These are phyloP conservation scores for Boletus tomentosulus DNA, from an alignment of 768 basidiomycete species.

Conservation along the genomic window DNA sequence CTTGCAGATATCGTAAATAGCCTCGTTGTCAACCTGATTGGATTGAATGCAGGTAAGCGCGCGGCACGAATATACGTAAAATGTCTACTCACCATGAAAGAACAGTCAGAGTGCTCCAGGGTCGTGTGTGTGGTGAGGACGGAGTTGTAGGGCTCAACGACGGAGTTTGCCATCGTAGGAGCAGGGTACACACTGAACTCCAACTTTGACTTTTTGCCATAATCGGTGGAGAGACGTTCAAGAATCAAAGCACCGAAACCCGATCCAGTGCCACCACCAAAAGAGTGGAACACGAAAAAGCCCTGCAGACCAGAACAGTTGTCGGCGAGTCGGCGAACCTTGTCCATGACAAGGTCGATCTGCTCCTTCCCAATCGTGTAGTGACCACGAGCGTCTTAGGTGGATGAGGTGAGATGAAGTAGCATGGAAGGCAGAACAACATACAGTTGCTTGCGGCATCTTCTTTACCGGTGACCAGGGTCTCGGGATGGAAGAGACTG, in stretches of 20 bases:
- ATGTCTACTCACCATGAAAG: conserved; percentile 77
- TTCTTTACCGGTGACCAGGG: conserved; percentile 97
- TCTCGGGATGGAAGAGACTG: conserved; percentile 98
- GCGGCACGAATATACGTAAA: conserved; percentile 1
- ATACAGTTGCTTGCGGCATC: conserved; percentile 99
- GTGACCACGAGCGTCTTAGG: conserved; percentile 90
- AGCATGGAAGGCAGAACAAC: conserved; percentile 12
- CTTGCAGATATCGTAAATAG: conserved; percentile 77
- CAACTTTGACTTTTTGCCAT: conserved; percentile 98
- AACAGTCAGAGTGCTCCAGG: conserved; percentile 98
- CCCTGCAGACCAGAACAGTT: conserved; percentile 97
- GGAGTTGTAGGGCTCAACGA: conserved; percentile 98
- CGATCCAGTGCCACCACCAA: conserved; percentile 98
- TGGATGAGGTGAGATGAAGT: conserved; percentile 3
- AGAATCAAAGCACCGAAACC: conserved; percentile 96
- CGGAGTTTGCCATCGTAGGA: conserved; percentile 87
- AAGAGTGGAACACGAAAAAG: conserved; percentile 99
- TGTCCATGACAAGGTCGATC: conserved; percentile 95
- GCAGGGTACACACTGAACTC: conserved; percentile 98
- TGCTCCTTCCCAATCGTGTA: conserved; percentile 99
- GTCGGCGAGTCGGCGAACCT: conserved; percentile 89
- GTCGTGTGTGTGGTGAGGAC: conserved; percentile 97
- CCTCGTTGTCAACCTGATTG: conserved; percentile 76
- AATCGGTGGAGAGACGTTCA: conserved; percentile 93
- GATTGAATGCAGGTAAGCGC: conserved; percentile 2